Base-by-base conservation (phyloP, 176 grass and related monocot genomes). In the Zoysia japonica region DNA sequence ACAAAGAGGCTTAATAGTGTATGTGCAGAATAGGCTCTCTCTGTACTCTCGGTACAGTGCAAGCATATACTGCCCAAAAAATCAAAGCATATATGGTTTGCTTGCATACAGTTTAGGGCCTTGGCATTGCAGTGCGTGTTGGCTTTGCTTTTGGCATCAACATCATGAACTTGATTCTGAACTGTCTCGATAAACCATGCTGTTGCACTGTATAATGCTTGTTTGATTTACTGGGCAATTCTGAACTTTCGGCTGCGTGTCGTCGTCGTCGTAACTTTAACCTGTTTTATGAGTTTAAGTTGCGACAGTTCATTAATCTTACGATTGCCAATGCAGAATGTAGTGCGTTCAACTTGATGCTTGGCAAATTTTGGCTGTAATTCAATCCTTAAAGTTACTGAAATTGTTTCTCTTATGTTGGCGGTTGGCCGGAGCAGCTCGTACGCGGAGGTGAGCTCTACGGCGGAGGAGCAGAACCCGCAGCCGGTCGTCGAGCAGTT, bases 401-500 rank as follows among this genome's bases (percentile, higher is more conserved):
- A 79, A 50, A 13, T 44, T 79, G 41, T 56, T n/a, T 68, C 9
- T 51, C 56, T 61, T 74, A 84, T 77, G 78, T 77, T 90, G 9
- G 79, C 68, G 70, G 70, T 77, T 92, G 5, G 72, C 72, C 19
- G 51, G 81, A 52, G 60, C 88, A 99, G 96, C 77, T 80, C 78
- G 46, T 99, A 95, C 70, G 85, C 92, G 3, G 96, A 95, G 75
- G 75, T 99, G 82, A 93, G 74, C 54, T 89, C 88, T 14, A 79
- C 63, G 36, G 90, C 92, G 36, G 89, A 89, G 84, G 86, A 93
- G 50, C 90, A 95, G 59, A 90, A 94, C 52, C 96, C 96, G 1
- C 92, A 89, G 81, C 72, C 83, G 42, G 74, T 90, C 38, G 92
- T 95, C 8, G 92, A 99, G 82, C 83, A 87, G 70, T 99, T 99